These are phyloP conservation scores for Kuraishia floccosa DNA, from an alignment of 805 yeast genomes.

Conservation along the genomic window DNA sequence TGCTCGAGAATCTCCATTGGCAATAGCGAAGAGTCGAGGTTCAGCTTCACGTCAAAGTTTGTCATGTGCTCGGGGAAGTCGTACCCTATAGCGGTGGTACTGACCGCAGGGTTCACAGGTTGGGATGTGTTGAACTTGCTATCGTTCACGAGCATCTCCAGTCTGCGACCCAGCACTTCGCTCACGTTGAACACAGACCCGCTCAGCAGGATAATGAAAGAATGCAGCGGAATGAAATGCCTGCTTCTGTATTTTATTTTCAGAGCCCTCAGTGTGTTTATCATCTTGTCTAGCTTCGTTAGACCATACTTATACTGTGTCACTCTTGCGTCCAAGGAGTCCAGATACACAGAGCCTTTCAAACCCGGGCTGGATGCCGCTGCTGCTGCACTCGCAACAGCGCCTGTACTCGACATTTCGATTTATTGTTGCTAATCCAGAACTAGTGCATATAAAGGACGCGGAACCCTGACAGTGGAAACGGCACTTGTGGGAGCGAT, in stretches of 20 bases:
- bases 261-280: constrained; percentile 12
- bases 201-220: constrained; percentile 21
- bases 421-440: too few species aligned
- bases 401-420: background rate
- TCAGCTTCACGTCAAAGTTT: constrained; percentile 17
- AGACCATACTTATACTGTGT: constrained; percentile 48
- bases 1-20: constrained; percentile 13
- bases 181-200: constrained; percentile 30
- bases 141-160: constrained; percentile 21
- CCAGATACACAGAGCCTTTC: constrained; percentile 23
- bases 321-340: constrained; percentile 42
- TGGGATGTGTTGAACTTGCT: constrained; percentile 31
- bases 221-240: constrained; percentile 13
- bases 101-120: constrained; percentile 26
- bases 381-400: constrained; percentile 20
- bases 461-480: too few species aligned
- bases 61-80: constrained; percentile 21
- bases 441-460: too few species aligned
- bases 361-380: constrained; percentile 19
- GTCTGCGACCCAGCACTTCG: constrained; percentile 25
- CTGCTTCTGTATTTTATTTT: constrained; percentile 10
- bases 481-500: too few species aligned
- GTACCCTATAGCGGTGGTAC: constrained; percentile 19
- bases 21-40: constrained; percentile 15
- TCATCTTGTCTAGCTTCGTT: constrained; percentile 20